phyloP scores from a whole-genome alignment of 2,329 filamentous ascomycete species.

The Aspergillus tanneri region DNA sequence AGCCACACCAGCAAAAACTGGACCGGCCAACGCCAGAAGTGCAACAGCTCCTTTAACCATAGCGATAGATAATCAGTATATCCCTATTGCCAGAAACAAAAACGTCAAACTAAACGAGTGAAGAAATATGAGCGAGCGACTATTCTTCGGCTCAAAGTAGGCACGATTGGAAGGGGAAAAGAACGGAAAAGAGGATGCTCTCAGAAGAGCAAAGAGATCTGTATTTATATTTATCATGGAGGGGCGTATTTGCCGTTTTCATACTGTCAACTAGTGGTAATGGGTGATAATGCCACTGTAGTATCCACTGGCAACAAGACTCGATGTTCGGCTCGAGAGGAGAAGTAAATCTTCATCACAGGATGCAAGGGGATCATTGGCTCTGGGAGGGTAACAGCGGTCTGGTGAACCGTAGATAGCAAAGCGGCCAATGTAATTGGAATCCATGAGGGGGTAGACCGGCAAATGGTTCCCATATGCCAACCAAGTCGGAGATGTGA shows the following conservation, averaged over 20 bases:
- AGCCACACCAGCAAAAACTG: slow-evolving; percentile 35
- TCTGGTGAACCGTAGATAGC: slow-evolving; percentile 17
- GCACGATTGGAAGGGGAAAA: slow-evolving; percentile 12
- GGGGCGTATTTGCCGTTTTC: slow-evolving; percentile 14
- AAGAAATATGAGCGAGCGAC: slow-evolving; percentile 24
- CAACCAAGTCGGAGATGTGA: slow-evolving; percentile 25
- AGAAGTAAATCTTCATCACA: slow-evolving; percentile 9
- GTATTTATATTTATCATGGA: slow-evolving; percentile 28
- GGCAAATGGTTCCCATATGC: slow-evolving; percentile 1
- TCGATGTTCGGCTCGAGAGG: slow-evolving; percentile 11
- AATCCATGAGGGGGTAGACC: slow-evolving; percentile 8
- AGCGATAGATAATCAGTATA: slow-evolving; percentile 23
- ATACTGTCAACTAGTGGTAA: slow-evolving; percentile 13
- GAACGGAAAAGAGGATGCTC: neutral
- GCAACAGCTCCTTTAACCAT: slow-evolving; percentile 39
- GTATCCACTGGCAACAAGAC: slow-evolving; percentile 24
- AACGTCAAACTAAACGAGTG: slow-evolving; percentile 26
- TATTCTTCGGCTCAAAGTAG: slow-evolving; percentile 15
- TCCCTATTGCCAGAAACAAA: slow-evolving; percentile 12
- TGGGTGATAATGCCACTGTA: slow-evolving; percentile 28
- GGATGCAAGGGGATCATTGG: slow-evolving; percentile 13
- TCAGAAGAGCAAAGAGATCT: slow-evolving; percentile 9
- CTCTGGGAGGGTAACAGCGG: slow-evolving; percentile 18
- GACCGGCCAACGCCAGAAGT: slow-evolving; percentile 37
- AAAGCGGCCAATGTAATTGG: slow-evolving; percentile 18